These are phyloP conservation scores for Penicillium crystallinum DNA, from an alignment of 495 filamentous ascomycete genomes.

Conservation along the genomic window DNA sequence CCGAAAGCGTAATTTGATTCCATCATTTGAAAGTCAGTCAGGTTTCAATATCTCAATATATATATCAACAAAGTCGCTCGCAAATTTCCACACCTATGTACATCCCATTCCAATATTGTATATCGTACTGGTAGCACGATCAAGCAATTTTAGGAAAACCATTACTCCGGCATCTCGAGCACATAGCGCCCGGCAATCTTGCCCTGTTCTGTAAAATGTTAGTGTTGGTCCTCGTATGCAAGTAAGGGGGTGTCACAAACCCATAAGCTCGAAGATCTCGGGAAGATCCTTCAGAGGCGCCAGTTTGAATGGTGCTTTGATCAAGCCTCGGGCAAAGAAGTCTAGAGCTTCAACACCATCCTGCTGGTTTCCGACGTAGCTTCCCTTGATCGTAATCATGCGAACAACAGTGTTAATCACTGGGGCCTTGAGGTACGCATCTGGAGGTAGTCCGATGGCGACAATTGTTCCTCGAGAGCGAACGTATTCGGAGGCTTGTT, in stretches of 20 bases:
- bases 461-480: constrained; percentile 73
- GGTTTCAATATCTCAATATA: no score
- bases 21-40: no score
- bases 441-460: constrained; percentile 78
- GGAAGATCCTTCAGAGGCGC: constrained; percentile 72
- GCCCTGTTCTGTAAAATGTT: constrained; percentile 41
- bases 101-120: no score
- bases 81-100: no score
- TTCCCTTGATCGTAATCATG: constrained; percentile 91
- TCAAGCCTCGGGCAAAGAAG: constrained; percentile 76
- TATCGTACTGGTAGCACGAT: neutral
- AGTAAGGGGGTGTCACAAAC: constrained; percentile 12
- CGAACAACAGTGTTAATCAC: constrained; percentile 81
- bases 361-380: constrained; percentile 84
- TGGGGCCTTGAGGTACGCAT: constrained; percentile 71
- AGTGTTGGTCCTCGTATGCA: neutral
- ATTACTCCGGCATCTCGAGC: constrained; percentile 59
- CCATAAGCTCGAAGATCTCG: constrained; percentile 70
- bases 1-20: no score
- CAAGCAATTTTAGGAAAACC: no score
- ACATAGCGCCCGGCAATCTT: constrained; percentile 84
- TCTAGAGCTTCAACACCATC: constrained; percentile 83
- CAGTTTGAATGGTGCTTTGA: constrained; percentile 82
- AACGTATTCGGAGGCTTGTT: constrained; percentile 84
- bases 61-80: no score